These are phyloP conservation scores for Solanum verrucosum DNA, from an alignment of 257 asterid species.

Conservation along the genomic window DNA sequence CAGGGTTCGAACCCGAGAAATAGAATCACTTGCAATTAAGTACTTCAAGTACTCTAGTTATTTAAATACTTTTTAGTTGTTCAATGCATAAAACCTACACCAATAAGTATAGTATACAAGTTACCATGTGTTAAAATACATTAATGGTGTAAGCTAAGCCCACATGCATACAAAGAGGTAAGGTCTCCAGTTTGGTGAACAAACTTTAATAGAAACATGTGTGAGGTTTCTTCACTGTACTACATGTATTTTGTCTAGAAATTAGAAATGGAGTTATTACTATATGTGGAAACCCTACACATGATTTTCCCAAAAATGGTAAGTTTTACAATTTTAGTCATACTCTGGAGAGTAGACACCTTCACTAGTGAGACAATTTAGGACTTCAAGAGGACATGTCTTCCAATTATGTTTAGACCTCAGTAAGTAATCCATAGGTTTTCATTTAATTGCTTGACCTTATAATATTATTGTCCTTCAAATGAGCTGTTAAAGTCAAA, in stretches of 20 bases:
- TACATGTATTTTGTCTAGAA: background rate
- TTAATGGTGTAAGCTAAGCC: background rate
- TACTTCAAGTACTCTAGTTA: background rate
- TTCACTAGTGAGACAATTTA: background rate
- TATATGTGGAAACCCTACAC: background rate
- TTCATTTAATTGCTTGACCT: background rate
- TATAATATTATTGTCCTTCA: background rate
- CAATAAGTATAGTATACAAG: background rate
- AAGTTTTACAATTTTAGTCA: background rate
- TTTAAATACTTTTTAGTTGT: background rate
- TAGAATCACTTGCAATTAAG: background rate
- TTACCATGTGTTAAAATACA: background rate
- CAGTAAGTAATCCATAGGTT: background rate
- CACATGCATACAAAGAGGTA: background rate
- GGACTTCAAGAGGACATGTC: background rate
- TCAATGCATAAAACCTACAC: background rate
- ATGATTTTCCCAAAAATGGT: background rate
- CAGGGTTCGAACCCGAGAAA: no score
- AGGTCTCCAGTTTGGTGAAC: slow-evolving; percentile 20
- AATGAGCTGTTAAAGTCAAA: background rate
- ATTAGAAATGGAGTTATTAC: background rate
- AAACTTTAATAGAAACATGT: background rate
- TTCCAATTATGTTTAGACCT: background rate
- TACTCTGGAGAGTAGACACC: background rate
- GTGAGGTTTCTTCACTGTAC: background rate